Evolutionary conservation across 345 rosid genomes (phyloP), one percentile per base, ranked within the genome.

Genomic region (Pseudoturritis turrita): DNA sequence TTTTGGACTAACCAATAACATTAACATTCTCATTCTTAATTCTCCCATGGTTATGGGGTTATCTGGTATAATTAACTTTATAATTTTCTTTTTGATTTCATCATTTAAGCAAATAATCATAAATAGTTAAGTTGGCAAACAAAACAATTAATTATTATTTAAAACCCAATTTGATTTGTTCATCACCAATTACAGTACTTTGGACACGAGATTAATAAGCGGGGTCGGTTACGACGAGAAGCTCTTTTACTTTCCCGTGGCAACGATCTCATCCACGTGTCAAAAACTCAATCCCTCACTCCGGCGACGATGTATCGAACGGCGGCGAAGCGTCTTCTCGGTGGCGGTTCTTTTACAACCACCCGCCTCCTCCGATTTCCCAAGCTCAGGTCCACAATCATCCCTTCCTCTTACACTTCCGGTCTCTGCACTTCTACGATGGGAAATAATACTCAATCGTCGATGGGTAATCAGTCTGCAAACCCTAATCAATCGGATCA

Each of bases 301-400:
- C 58, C 78, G 52, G 62, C 56, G 22, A 66, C 52, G 9, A 88
- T 90, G 97, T 86, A 83, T 58, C 78, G 92, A 78, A 81, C 86
- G 78, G 88, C 82, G 75, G 87, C 80, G 72, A 81, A 62, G 70
- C 85, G 86, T 57, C 65, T 85, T 37, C 82, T 90, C 60, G 54
- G 41, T 56, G 70, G 81, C 13, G 75, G 49, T 62, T 59, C 51
- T 14, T 25, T 74, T 0, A 50, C 74, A 6, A 36, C 65, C 47
- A 52, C 52, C 41, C 73, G 77, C 41, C 75, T 69, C 65, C 78
- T 62, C 55, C 57, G 83, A 37, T 61, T 60, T 3, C 77, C 74
- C 7, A 70, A 23, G 21, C 62, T 51, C 69, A 76, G 62, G 43
- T 26, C 76, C 3, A 12, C 72, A 21, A 19, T 68, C 61, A 53